Base-by-base conservation (phyloP, 1,284 basidiomycete genomes). In the Pseudozyma pruni region DNA sequence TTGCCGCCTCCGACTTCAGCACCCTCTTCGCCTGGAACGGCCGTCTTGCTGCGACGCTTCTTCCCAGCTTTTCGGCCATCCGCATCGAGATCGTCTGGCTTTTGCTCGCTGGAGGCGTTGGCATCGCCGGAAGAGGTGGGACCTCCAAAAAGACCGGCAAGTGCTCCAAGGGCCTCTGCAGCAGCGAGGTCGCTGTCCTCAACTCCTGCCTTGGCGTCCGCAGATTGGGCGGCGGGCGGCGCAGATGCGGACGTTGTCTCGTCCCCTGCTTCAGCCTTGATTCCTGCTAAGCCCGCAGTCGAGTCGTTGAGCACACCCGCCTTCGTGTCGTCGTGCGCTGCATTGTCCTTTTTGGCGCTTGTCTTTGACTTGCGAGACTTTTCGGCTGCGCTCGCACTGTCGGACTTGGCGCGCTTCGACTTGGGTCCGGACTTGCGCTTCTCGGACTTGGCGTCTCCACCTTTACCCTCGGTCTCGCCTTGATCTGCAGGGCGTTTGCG, bases 141-240 rank as follows among this genome's bases (percentile, higher is more conserved):
- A 22, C 48, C 58, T n/a, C 49, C 50, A 16, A 72, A 63, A 3
- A 75, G 32, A n/a, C 72, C 76, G 1, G 78, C 75, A 11, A 84
- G 75, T 1, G 81, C 81, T 19, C 80, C 83, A n/a, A 84, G 63
- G 8, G 78, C 81, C 57, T 83, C 83, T 1, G 83, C 83, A 0
- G 83, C 83, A 19, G 83, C 83, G 14, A 84, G 51, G 32, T 80
- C 81, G 46, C 79, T 78, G 41, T 83, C 82, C 13, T 73, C 77
- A 19, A 58, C 29, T 13, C 54, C 48, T 16, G 42, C 43, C 33
- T 62, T 62, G 11, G 40, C 51, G 13, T 49, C 39, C 27, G 52
- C 31, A 7, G 54, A 29, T 13, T 35, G 32, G 17, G 29, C 54
- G 8, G 43, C 20, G 29, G 42, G 25, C 4, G 46, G 10, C 1